Evolutionary conservation across 176 grass and related monocot species (phyloP).

Genomic region (Phyllostachys edulis): DNA sequence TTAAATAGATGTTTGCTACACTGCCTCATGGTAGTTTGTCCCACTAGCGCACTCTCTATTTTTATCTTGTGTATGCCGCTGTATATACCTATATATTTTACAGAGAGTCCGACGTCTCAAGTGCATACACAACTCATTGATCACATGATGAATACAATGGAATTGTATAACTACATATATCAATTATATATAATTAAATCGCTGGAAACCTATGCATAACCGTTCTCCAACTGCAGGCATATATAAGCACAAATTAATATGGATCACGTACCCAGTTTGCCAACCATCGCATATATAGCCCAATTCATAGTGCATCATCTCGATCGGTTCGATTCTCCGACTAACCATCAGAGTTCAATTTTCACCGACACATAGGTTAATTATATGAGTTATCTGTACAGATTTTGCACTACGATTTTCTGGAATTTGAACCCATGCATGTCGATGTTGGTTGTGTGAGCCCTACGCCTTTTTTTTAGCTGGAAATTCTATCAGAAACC

Average conservation of each 20-base stretch:
- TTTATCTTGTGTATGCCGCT: no score
- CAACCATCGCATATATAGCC: neutral
- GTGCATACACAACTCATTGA: neutral
- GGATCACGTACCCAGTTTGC: neutral
- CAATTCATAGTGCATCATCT: neutral
- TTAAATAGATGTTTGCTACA: no score
- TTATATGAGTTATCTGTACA: no score
- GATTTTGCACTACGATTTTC: neutral
- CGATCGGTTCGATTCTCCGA: accelerated
- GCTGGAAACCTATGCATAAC: neutral
- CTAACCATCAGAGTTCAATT: neutral
- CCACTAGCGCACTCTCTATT: no score
- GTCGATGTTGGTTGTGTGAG: neutral
- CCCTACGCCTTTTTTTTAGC: neutral
- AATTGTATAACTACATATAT: neutral
- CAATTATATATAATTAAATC: neutral
- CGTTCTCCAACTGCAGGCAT: neutral
- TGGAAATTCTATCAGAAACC: no score
- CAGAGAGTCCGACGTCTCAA: neutral
- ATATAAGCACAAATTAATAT: neutral
- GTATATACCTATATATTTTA: neutral
- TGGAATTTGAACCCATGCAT: neutral
- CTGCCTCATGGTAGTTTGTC: no score
- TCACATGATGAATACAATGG: neutral
- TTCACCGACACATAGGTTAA: no score